Evolutionary conservation across 176 grass and related monocot species (phyloP).

Genomic region (Bonia amplexicaulis): DNA sequence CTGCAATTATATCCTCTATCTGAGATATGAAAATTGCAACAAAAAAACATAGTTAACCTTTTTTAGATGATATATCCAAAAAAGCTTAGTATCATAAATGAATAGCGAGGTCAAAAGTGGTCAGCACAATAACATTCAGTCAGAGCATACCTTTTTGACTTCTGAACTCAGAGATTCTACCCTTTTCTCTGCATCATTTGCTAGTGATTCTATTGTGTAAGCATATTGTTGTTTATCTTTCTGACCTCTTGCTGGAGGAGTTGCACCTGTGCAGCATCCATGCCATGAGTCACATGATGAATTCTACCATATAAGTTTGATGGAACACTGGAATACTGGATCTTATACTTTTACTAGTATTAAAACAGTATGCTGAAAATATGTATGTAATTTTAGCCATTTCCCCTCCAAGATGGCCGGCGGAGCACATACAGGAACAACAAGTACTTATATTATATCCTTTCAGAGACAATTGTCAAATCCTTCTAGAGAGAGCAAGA

Average conservation of each 20-base stretch:
- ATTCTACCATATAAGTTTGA: not conserved
- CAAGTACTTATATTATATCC: not conserved
- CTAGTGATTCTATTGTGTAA: constrained; percentile 45
- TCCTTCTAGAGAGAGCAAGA: not conserved
- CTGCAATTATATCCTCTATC: constrained; percentile 76
- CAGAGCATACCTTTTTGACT: constrained; percentile 51
- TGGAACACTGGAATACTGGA: not conserved
- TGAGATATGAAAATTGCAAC: constrained; percentile 40
- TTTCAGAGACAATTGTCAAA: not conserved
- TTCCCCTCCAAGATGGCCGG: not conserved
- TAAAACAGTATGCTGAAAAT: not conserved
- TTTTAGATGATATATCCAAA: not conserved
- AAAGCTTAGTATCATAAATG: constrained; percentile 2
- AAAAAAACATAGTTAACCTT: not conserved
- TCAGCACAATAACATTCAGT: constrained; percentile 1
- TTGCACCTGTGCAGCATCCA: constrained; percentile 41
- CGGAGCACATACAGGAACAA: constrained; percentile 7
- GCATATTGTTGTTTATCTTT: constrained; percentile 53
- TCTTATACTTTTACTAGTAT: not conserved
- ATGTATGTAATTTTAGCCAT: not conserved
- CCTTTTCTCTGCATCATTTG: constrained; percentile 52
- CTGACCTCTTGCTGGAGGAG: constrained; percentile 48
- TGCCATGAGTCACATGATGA: constrained; percentile 31
- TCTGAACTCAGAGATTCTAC: constrained; percentile 57
- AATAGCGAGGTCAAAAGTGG: constrained; percentile 3